These are phyloP conservation scores for Sordariomycetes sp. DNA, from an alignment of 2,329 filamentous ascomycete species.

Conservation along the genomic window DNA sequence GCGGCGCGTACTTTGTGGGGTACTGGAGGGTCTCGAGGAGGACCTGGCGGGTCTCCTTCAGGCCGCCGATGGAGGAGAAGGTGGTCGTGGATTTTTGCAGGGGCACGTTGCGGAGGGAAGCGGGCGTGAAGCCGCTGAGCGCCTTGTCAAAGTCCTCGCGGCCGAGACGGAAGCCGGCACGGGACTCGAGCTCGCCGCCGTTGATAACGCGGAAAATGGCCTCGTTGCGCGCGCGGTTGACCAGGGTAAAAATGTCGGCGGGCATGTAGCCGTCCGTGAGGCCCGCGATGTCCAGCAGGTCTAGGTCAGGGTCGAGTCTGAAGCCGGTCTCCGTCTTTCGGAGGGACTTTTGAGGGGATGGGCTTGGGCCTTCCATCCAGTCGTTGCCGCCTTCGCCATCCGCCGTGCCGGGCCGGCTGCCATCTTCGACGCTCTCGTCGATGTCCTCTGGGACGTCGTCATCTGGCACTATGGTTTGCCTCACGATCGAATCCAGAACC, in stretches of 20 bases:
- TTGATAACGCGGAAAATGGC: slow-evolving; percentile 76
- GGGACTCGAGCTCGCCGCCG: slow-evolving; percentile 32
- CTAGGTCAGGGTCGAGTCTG: slow-evolving; percentile 63
- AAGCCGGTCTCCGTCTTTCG: slow-evolving; percentile 47
- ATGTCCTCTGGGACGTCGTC: slow-evolving; percentile 24
- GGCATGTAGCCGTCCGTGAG: slow-evolving; percentile 98
- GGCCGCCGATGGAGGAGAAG: slow-evolving; percentile 83
- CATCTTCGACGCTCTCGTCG: slow-evolving; percentile 29
- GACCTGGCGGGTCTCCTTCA: slow-evolving; percentile 78
- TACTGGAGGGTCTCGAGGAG: slow-evolving; percentile 93
- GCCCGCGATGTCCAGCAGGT: slow-evolving; percentile 86
- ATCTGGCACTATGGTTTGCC: slow-evolving; percentile 32
- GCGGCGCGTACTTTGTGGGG: slow-evolving; percentile 93
- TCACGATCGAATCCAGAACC: slow-evolving; percentile 72
- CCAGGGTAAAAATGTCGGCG: slow-evolving; percentile 77
- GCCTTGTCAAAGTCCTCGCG: slow-evolving; percentile 74
- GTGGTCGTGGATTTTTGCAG: slow-evolving; percentile 87
- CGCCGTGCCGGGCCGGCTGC: slow-evolving; percentile 46
- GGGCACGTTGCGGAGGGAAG: slow-evolving; percentile 87
- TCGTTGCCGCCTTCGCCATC: slow-evolving; percentile 48
- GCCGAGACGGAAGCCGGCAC: slow-evolving; percentile 51
- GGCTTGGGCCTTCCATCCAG: slow-evolving; percentile 68
- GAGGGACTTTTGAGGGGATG: slow-evolving; percentile 31
- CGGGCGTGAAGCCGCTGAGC: slow-evolving; percentile 85
- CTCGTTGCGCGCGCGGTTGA: slow-evolving; percentile 81